A percentile compares a stretch with the other conserved stretches of the same genome.
phyloP scores from a whole-genome alignment of 306 rosid species.

The Pyrus pyrifolia region DNA sequence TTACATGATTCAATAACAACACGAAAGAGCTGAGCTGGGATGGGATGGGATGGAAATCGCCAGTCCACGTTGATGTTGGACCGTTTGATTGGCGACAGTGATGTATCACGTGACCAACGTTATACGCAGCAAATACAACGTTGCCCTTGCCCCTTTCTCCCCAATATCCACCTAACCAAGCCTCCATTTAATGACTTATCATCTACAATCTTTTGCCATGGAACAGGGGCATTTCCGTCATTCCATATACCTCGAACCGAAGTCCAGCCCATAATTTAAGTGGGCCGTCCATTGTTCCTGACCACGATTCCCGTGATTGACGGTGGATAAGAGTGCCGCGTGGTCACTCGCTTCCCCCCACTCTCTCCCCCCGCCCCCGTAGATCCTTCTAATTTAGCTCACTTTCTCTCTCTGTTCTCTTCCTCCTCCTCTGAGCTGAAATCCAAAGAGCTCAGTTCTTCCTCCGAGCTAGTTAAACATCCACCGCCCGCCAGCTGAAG shows the following conservation, averaged over 20 bases:
- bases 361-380: neutral
- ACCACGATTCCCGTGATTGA: conserved; percentile 33
- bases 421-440: no score
- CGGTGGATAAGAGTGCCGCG: conserved; percentile 1
- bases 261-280: neutral
- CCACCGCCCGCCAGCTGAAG: neutral
- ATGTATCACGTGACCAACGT: conserved; percentile 2
- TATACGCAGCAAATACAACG: neutral
- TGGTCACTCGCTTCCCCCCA: neutral
- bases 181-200: neutral
- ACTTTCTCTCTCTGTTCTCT: neutral
- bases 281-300: neutral
- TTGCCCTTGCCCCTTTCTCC: neutral
- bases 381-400: neutral
- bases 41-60: neutral
- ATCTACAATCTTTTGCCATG: neutral
- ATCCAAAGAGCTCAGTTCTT: neutral
- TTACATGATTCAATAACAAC: neutral
- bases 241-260: neutral
- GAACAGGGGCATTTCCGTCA: neutral
- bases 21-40: neutral
- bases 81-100: neutral
- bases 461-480: neutral
- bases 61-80: neutral
- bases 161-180: neutral